These are phyloP conservation scores for Claviceps capensis DNA, from an alignment of 2,329 filamentous ascomycete species.

Conservation along the genomic window DNA sequence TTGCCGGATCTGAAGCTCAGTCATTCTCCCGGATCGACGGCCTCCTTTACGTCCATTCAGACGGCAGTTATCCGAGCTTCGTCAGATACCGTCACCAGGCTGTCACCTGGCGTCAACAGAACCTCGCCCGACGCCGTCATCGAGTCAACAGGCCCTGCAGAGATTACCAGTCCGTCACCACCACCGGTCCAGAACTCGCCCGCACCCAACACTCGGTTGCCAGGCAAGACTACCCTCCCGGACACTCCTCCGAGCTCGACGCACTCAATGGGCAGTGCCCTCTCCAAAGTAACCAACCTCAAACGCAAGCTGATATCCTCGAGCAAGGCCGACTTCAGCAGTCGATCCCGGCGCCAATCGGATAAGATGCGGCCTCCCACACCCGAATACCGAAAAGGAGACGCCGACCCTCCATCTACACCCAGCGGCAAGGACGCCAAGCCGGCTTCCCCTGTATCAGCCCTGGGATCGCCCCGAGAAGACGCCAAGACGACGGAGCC, in stretches of 20 bases:
- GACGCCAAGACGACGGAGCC: conserved; percentile 1
- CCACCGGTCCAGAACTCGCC: conserved; percentile 13
- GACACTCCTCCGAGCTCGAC: conserved; percentile 1
- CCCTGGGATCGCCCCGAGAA: conserved; percentile 22
- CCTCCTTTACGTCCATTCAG: conserved; percentile 13
- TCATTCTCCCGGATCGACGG: conserved; percentile 36
- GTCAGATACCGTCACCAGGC: neutral
- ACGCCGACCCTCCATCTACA: conserved; percentile 21
- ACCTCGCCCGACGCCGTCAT: neutral
- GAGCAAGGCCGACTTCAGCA: neutral
- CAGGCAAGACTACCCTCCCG: conserved; percentile 8
- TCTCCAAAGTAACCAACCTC: conserved; percentile 19
- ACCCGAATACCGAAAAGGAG: conserved; percentile 33
- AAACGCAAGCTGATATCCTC: conserved; percentile 12
- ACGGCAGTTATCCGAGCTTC: conserved; percentile 2
- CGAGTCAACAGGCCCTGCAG: neutral
- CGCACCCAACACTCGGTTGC: conserved; percentile 16
- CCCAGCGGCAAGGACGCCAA: conserved; percentile 24
- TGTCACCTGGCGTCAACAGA: neutral
- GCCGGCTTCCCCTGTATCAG: conserved; percentile 31
- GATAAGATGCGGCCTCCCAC: conserved; percentile 29
- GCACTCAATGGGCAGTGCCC: conserved; percentile 19
- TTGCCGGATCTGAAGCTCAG: conserved; percentile 35
- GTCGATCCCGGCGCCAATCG: neutral
- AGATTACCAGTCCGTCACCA: conserved; percentile 3